Evolutionary conservation across 148 eudicot species (phyloP).

Genomic region (Nyssa sinensis): DNA sequence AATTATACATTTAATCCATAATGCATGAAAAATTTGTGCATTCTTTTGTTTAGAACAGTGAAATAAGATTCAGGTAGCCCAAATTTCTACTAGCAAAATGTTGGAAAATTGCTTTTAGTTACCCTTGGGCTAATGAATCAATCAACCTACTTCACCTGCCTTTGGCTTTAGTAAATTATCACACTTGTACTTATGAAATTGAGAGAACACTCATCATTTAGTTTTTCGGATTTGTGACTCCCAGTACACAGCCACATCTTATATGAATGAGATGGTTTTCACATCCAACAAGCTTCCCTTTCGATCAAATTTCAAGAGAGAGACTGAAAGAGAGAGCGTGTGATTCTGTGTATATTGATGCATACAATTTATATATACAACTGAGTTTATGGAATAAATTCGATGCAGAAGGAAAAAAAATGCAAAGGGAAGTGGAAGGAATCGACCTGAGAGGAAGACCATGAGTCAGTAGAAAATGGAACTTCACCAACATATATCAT

Average conservation of each 20-base stretch:
- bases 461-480: slow-evolving; percentile 25
- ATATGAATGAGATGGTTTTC: background rate
- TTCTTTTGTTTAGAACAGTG: background rate
- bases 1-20: background rate
- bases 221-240: background rate
- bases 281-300: too few relatives aligned
- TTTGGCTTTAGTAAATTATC: background rate
- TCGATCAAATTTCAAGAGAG: too few relatives aligned
- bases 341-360: background rate
- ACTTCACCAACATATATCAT: slow-evolving; percentile 58
- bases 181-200: too few relatives aligned
- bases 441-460: slow-evolving; percentile 29
- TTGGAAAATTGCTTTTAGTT: background rate
- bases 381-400: background rate
- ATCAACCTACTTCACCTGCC: background rate
- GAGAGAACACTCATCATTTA: background rate
- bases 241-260: background rate
- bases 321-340: too few relatives aligned
- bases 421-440: background rate
- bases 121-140: background rate
- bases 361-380: background rate
- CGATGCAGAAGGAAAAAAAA: background rate
- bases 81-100: background rate
- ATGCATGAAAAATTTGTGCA: background rate
- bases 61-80: background rate